Conservation (phyloP, 495 filamentous ascomycete species). For the Delitschia confertaspora region DNA sequence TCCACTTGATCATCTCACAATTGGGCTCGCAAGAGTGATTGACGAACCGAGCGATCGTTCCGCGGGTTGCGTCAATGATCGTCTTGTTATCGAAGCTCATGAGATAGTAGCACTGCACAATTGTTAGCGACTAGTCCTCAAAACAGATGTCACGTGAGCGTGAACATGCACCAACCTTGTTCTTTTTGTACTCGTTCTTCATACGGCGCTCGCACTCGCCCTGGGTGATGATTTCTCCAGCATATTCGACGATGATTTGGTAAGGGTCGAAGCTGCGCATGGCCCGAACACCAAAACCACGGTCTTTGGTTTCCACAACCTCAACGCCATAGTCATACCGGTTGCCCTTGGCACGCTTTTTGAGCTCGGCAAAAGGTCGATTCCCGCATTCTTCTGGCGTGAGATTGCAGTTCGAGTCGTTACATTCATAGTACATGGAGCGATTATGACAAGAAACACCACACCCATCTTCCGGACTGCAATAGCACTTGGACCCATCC, state of each 20-base stretch:
- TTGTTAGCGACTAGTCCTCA: conserved; percentile 7
- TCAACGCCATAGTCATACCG: conserved; percentile 82
- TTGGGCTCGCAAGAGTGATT: conserved; percentile 98
- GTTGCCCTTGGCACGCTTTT: conserved; percentile 60
- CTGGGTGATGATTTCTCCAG: conserved; percentile 92
- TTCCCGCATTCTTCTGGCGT: conserved; percentile 66
- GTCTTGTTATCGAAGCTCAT: conserved; percentile 98
- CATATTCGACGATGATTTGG: conserved; percentile 97
- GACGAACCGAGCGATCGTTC: conserved; percentile 93
- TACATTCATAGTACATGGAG: conserved; percentile 95
- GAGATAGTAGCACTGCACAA: conserved; percentile 70
- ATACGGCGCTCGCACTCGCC: conserved; percentile 87
- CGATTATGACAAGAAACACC: conserved; percentile 86
- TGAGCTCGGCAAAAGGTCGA: conserved; percentile 73
- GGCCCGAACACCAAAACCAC: conserved; percentile 83
- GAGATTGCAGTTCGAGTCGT: conserved; percentile 76
- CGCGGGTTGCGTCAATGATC: conserved; percentile 95
- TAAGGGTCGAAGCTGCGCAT: conserved; percentile 80
- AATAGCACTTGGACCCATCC: conserved; percentile 73
- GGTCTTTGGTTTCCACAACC: conserved; percentile 79
- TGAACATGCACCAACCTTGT: conserved; percentile 53
- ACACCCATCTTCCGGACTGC: conserved; percentile 67
- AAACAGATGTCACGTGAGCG: conserved; percentile 10
- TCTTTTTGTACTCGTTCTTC: conserved; percentile 84
- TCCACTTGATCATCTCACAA: conserved; percentile 95